Conservation (phyloP, 78 protist species). For the Isochrysis galbana region DNA sequence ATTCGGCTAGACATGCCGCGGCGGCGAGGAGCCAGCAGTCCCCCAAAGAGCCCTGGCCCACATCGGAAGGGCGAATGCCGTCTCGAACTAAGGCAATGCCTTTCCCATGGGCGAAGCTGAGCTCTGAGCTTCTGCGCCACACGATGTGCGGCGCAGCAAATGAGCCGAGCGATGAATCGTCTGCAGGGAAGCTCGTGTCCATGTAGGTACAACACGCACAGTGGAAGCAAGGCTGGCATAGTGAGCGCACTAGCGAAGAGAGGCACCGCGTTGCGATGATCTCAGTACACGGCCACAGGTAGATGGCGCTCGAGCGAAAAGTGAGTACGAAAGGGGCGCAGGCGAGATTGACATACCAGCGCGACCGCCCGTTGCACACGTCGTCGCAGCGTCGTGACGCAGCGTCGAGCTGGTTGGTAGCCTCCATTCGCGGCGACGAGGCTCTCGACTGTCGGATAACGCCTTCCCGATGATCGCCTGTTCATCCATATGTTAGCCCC, state of each 20-base stretch:
- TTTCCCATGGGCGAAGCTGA: not conserved
- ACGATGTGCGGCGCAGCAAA: not conserved
- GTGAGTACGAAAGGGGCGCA: not conserved
- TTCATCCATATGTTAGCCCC: no score
- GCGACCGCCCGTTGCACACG: not conserved
- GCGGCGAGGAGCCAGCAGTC: slow-evolving; percentile 74
- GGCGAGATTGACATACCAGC: not conserved
- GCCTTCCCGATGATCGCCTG: no score
- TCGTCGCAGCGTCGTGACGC: no score
- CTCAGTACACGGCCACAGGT: not conserved
- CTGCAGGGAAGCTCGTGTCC: not conserved
- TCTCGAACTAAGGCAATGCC: not conserved
- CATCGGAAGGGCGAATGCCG: not conserved
- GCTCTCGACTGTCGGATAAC: no score
- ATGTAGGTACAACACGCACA: not conserved
- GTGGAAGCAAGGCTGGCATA: not conserved
- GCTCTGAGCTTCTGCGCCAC: not conserved
- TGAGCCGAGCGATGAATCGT: not conserved
- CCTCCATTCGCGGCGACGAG: no score
- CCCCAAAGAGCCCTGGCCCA: slow-evolving; percentile 65
- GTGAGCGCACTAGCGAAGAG: not conserved
- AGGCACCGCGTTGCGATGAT: not conserved
- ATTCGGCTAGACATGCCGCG: slow-evolving; percentile 33
- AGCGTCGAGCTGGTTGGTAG: no score
- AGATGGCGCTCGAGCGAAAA: not conserved